Base-by-base conservation (phyloP, 768 basidiomycete genomes). In the Rhodotorula diobovata region DNA sequence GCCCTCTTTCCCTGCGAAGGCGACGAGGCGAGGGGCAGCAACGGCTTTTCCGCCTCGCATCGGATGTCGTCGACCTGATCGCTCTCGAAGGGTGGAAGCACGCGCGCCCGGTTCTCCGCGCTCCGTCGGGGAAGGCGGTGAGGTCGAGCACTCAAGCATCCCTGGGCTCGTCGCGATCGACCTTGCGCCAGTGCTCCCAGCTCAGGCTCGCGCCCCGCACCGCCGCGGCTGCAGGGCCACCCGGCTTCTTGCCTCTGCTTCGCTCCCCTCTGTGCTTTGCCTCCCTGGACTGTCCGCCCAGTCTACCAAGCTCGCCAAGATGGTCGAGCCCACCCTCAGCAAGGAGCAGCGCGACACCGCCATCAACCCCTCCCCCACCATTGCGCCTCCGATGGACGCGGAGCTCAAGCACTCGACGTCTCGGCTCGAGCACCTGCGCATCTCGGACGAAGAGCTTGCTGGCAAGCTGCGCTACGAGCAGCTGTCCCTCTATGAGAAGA, bases 401-500 rank as follows among this genome's bases (percentile, higher is more conserved):
- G 61, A 59, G 35, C 23, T 51, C 12, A 34, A 56, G 45, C 39
- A 48, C 43, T 12, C 14, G 32, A 23, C 30, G 20, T 25, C 48
- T 50, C 48, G 63, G 28, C 61, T 69, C 68, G 65, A 65, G 23
- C n/a, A 55, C 32, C 65, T 70, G 57, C 41, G 51, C 34, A 39
- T 71, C 35, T 25, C 10, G 35, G 61, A 65, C 65, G 35, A 55
- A 2, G 32, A 67, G 34, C 61, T 67, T 43, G 64, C 62, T 23
- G 60, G 64, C 10, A 41, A 34, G n/a, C 57, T 70, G 21, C 43
- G 34, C 18, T 65, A 60, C 53, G 34, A 57, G 14, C 61, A 63
- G 41, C 69, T 78, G 37, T 76, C 78, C 37, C 70, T 76, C 0
- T 81, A 79, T 65, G 80, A 81, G 75, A 77, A 74, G 70, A 81